phyloP scores from a whole-genome alignment of 2,329 filamentous ascomycete genomes.

The Geosmithia putterillii region DNA sequence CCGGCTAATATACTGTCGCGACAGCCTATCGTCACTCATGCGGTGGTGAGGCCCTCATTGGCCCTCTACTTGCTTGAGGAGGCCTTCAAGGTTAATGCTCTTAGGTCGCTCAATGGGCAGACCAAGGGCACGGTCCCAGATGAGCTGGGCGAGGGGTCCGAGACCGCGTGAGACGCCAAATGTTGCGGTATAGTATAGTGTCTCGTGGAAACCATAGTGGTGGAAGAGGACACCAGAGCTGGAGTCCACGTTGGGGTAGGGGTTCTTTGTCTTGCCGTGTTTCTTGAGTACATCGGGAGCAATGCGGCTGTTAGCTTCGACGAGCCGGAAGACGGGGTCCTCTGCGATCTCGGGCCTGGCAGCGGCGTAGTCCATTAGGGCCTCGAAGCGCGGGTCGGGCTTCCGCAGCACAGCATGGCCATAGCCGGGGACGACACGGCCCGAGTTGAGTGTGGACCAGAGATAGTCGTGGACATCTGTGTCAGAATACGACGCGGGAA shows the following conservation, averaged over 20 bases:
- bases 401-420: slow-evolving; percentile 94
- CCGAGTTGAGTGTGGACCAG: slow-evolving; percentile 86
- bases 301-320: slow-evolving; percentile 85
- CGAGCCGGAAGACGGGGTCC: slow-evolving; percentile 87
- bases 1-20: no score
- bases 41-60: no score
- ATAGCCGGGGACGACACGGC: slow-evolving; percentile 88
- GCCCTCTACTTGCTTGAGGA: slow-evolving; percentile 55
- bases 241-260: slow-evolving; percentile 93
- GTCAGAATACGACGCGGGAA: slow-evolving; percentile 67
- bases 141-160: slow-evolving; percentile 82
- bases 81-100: slow-evolving; percentile 84
- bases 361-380: slow-evolving; percentile 88
- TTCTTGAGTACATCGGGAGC: slow-evolving; percentile 83
- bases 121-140: slow-evolving; percentile 91
- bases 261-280: slow-evolving; percentile 98
- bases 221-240: slow-evolving; percentile 91
- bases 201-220: slow-evolving; percentile 96
- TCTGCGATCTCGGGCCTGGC: slow-evolving; percentile 72
- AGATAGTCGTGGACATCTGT: slow-evolving; percentile 80
- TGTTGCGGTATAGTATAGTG: slow-evolving; percentile 78
- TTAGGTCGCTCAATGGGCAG: slow-evolving; percentile 96
- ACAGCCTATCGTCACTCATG: no score
- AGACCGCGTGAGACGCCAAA: slow-evolving; percentile 61
- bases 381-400: slow-evolving; percentile 92